phyloP scores from a whole-genome alignment of 2,329 filamentous ascomycete species.

The Cercospora sesami region DNA sequence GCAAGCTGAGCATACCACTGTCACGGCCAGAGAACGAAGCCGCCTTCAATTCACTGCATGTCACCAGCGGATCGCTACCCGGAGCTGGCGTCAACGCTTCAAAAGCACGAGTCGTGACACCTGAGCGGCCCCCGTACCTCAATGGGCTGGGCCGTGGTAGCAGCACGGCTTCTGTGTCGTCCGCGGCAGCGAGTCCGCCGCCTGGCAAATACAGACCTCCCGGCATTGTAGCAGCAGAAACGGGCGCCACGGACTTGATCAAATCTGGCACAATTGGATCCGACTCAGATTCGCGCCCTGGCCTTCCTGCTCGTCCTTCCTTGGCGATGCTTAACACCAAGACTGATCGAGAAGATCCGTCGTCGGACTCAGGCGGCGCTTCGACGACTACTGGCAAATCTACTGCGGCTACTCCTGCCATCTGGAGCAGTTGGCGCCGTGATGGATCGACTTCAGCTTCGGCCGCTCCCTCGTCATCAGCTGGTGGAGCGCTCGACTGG shows the following conservation, averaged over 20 bases:
- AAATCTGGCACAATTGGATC: conserved; percentile 29
- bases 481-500: conserved; percentile 47
- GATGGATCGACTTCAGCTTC: conserved; percentile 35
- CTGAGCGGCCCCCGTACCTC: conserved; percentile 27
- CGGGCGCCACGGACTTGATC: conserved; percentile 21
- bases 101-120: conserved; percentile 21
- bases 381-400: conserved; percentile 27
- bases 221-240: conserved; percentile 31
- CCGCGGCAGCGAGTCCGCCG: conserved; percentile 34
- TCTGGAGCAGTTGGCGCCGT: conserved; percentile 52
- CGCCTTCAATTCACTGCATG: conserved; percentile 74
- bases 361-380: conserved; percentile 18
- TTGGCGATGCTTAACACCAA: conserved; percentile 30
- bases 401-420: conserved; percentile 40
- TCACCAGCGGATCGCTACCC: conserved; percentile 45
- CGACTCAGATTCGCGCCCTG: conserved; percentile 30
- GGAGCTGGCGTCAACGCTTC: conserved; percentile 50
- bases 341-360: conserved; percentile 23
- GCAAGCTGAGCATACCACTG: conserved; percentile 85
- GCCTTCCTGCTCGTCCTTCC: conserved; percentile 29
- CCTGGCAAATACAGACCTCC: conserved; percentile 36
- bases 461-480: conserved; percentile 12
- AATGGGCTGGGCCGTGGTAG: conserved; percentile 38
- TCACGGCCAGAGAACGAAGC: conserved; percentile 86
- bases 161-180: conserved; percentile 28